Evolutionary conservation across 805 yeast species (phyloP).

Genomic region (Ogataea siamensis): DNA sequence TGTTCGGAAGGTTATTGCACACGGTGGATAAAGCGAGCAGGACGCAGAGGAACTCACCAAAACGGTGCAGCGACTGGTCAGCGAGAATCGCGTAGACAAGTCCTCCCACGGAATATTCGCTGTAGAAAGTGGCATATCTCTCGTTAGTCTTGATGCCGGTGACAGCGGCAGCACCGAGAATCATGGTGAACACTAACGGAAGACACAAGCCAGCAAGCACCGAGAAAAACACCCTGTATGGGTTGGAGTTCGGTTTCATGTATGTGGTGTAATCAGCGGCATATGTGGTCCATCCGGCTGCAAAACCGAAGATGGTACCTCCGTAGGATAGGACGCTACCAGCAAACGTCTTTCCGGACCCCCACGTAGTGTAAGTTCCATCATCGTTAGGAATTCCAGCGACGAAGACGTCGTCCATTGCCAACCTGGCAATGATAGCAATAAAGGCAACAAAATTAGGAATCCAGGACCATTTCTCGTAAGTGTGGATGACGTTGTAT

Average conservation of each 20-base stretch:
- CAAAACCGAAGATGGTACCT: conserved; percentile 80
- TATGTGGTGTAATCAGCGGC: conserved; percentile 92
- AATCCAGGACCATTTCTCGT: conserved; percentile 86
- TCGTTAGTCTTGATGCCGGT: conserved; percentile 55
- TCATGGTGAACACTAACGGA: conserved; percentile 71
- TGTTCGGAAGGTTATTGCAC: conserved; percentile 89
- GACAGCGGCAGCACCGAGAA: conserved; percentile 83
- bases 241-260: conserved; percentile 65
- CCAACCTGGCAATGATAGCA: conserved; percentile 74
- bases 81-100: conserved; percentile 76
- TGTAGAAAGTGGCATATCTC: conserved; percentile 51
- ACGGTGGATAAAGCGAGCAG: conserved; percentile 81
- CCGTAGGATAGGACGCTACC: conserved; percentile 80
- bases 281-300: conserved; percentile 92
- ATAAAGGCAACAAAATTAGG: conserved; percentile 74
- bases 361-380: conserved; percentile 34
- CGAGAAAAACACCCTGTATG: conserved; percentile 58
- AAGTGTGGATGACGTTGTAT: conserved; percentile 73
- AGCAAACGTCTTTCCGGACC: conserved; percentile 64
- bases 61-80: conserved; percentile 76
- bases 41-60: conserved; percentile 89
- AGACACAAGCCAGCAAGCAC: conserved; percentile 61
- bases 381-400: conserved; percentile 40
- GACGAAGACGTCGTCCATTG: conserved; percentile 61
- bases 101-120: conserved; percentile 68